A percentile compares a stretch with the other conserved stretches of the same genome.
Evolutionary conservation across 1,139 yeast species (phyloP).

Genomic region (Kurtzmaniella quercitrusa): DNA sequence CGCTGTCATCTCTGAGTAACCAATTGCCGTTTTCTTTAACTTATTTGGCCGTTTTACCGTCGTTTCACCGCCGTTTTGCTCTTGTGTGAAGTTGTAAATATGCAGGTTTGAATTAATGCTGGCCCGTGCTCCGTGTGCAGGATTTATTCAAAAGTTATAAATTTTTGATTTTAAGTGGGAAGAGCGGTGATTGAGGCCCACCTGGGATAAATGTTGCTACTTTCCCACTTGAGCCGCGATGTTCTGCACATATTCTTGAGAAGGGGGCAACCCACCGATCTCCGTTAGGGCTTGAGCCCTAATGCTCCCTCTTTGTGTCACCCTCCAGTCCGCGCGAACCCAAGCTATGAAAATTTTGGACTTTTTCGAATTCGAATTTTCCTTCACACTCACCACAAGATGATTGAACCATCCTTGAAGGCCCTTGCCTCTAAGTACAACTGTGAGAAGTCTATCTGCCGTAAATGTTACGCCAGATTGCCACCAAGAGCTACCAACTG

Average conservation of each 20-base stretch:
- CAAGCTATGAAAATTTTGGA: slow-evolving; percentile 1
- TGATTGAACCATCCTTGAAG: slow-evolving; percentile 99
- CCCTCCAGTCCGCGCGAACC: slow-evolving; percentile 1
- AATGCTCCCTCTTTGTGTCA: slow-evolving; percentile 1
- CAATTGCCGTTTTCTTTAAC: background rate
- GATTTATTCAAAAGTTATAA: no score
- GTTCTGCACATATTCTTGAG: no score
- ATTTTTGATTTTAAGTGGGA: no score
- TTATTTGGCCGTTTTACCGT: no score
- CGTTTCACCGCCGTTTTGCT: no score
- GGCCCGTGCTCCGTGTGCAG: no score
- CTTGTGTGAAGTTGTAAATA: no score
- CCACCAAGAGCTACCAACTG: slow-evolving; percentile 99
- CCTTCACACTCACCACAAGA: slow-evolving; percentile 25
- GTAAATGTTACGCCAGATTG: slow-evolving; percentile 99
- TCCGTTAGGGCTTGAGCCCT: slow-evolving; percentile 6
- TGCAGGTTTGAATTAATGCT: no score
- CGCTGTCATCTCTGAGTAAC: background rate
- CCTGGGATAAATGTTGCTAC: no score
- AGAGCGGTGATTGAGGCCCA: no score
- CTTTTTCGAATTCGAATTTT: background rate
- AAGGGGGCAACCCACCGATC: no score
- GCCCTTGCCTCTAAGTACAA: slow-evolving; percentile 99
- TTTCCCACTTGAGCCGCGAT: no score
- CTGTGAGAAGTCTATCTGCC: slow-evolving; percentile 99